phyloP scores from a whole-genome alignment of 106 monocot species.

The Xerophyta viscosa region DNA sequence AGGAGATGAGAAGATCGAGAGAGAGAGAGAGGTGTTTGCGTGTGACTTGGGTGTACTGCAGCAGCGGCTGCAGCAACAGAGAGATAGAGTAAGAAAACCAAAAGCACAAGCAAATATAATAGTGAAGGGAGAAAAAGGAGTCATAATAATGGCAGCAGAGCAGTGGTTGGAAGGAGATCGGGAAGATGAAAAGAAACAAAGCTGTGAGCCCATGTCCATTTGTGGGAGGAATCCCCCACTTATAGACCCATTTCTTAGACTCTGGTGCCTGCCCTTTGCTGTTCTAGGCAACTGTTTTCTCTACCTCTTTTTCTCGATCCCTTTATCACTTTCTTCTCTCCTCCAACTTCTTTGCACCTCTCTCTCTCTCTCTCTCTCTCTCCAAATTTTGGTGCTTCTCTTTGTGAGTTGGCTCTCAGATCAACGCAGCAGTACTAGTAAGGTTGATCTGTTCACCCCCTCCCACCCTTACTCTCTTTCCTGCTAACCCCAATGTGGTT shows the following conservation, averaged over 20 bases:
- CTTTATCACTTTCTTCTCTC: neutral
- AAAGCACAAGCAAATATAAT: neutral
- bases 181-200: constrained; percentile 5
- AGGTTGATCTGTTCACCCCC: too few relatives aligned
- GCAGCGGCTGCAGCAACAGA: neutral
- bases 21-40: neutral
- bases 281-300: neutral
- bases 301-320: neutral
- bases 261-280: neutral
- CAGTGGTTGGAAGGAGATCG: neutral
- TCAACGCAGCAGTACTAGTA: too few relatives aligned
- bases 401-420: too few relatives aligned
- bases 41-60: constrained; percentile 8
- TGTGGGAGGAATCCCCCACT: constrained; percentile 4
- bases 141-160: neutral
- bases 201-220: constrained; percentile 1
- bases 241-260: neutral
- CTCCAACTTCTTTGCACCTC: neutral
- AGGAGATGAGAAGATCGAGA: neutral
- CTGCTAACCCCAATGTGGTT: too few relatives aligned
- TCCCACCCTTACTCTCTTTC: too few relatives aligned
- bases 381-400: too few relatives aligned
- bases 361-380: neutral
- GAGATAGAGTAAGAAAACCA: constrained; percentile 6
- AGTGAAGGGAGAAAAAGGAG: too few relatives aligned